Evolutionary conservation across 305 asterid genomes (phyloP), one percentile per base, ranked within the genome.

Genomic region (Euphrasia arctica): DNA sequence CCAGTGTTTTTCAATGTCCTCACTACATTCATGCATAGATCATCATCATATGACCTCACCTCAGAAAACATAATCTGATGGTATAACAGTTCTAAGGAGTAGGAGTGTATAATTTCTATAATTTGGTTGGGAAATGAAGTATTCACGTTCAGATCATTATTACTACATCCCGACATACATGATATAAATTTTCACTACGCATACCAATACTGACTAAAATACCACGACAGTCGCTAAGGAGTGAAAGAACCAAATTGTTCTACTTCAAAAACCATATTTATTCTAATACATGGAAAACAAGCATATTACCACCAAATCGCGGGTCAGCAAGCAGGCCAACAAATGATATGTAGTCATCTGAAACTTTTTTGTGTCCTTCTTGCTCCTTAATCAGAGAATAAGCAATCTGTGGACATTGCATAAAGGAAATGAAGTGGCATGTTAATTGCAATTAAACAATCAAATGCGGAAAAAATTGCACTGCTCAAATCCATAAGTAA

Each of bases 281-380:
- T 41, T 45, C 66, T 18, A 45, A 60, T 63, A 49, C 3, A 54
- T 42, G 31, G 34, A 58, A 68, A 75, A 64, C 15, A 67, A 66
- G 64, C 56, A 34, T 73, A 15, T 67, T 80, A 93, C 99, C 99
- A 76, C 99, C 88, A 68, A 83, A 93, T 54, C 66, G 82, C 0
- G 99, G 97, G 74, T 90, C 97, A 15, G 95, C 97, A 65, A 90
- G 94, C 77, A 92, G 90, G 73, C 89, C 80, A 76, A 93, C 97
- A 80, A 93, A 90, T 70, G 98, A 90, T 75, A 93, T 90, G 82
- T 93, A 83, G 78, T 84, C 93, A 84, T 77, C 89, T 49, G 86
- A 80, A 56, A 59, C 78, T 68, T 84, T 83, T 67, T 63, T 69
- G 56, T 79, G 82, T 62, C 93, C 99, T 75, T 88, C 97, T 86